Conservation (phyloP, 1,139 yeast species). For the Diutina catenulata region DNA sequence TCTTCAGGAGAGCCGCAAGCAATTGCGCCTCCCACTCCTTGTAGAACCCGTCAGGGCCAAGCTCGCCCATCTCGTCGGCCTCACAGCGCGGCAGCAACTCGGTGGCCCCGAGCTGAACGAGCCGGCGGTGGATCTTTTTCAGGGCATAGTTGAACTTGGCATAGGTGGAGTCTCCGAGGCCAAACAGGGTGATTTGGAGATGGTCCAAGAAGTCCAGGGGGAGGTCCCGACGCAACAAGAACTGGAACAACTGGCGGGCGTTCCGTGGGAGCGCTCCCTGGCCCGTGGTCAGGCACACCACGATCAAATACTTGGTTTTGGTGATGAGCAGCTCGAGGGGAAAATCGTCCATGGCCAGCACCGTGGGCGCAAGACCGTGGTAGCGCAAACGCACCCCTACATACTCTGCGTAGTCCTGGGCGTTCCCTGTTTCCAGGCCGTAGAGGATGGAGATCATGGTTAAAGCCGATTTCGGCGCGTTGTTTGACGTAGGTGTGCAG, state of each 20-base stretch:
- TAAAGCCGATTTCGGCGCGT: too few species aligned
- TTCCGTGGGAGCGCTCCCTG: constrained; percentile 91
- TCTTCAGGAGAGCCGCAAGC: constrained; percentile 7
- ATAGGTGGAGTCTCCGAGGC: constrained; percentile 92
- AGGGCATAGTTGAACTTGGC: constrained; percentile 80
- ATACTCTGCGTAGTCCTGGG: constrained; percentile 73
- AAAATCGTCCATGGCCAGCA: constrained; percentile 53
- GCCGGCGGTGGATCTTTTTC: constrained; percentile 65
- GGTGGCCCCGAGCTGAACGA: constrained; percentile 69
- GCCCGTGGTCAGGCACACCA: constrained; percentile 85
- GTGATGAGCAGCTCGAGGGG: constrained; percentile 39
- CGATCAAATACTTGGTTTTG: constrained; percentile 39
- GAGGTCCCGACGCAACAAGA: constrained; percentile 54
- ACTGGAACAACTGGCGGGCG: constrained; percentile 60
- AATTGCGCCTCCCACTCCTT: constrained; percentile 49
- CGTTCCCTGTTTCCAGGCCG: constrained; percentile 91
- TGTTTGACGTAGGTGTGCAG: too few species aligned
- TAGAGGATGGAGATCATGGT: constrained; percentile 47
- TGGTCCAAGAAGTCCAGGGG: constrained; percentile 55
- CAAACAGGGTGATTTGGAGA: constrained; percentile 60
- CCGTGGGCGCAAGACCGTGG: constrained; percentile 37
- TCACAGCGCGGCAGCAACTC: constrained; percentile 71
- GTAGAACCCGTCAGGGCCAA: constrained; percentile 71
- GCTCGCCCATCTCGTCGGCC: constrained; percentile 76
- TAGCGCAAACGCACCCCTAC: constrained; percentile 48